Evolutionary conservation across 257 asterid genomes (phyloP).

Genomic region (Paulownia fortunei): DNA sequence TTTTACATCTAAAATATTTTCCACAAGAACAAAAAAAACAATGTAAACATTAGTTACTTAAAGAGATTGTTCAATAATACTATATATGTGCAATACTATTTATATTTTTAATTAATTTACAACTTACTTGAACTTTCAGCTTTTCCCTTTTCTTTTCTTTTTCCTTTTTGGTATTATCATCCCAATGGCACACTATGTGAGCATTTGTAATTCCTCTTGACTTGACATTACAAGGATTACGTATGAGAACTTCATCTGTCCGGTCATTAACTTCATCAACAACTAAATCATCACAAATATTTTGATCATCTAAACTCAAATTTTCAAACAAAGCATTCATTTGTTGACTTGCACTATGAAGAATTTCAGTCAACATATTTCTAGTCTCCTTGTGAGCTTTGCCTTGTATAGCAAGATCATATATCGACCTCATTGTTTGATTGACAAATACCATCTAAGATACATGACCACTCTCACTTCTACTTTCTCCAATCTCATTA

Average conservation of each 20-base stretch:
- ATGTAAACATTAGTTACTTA: no score
- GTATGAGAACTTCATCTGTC: background rate
- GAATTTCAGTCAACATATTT: background rate
- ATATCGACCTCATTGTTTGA: conserved; percentile 1
- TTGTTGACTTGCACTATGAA: background rate
- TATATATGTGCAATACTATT: background rate
- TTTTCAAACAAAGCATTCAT: background rate
- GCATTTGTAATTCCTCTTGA: background rate
- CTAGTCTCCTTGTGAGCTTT: conserved; percentile 17
- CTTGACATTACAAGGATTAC: background rate
- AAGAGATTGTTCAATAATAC: background rate
- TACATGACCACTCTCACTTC: no score
- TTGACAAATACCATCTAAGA: conserved; percentile 19
- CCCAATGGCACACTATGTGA: no score
- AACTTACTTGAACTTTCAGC: no score
- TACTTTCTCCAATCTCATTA: background rate
- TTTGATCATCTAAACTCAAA: background rate
- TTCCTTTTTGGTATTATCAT: no score
- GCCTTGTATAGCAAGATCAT: conserved; percentile 14
- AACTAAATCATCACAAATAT: background rate
- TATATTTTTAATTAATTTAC: no score
- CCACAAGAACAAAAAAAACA: no score
- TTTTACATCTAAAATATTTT: no score
- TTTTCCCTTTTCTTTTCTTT: no score
- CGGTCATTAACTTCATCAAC: background rate